These are phyloP conservation scores for Corchorus capsularis DNA, from an alignment of 345 rosid genomes.

Conservation along the genomic window DNA sequence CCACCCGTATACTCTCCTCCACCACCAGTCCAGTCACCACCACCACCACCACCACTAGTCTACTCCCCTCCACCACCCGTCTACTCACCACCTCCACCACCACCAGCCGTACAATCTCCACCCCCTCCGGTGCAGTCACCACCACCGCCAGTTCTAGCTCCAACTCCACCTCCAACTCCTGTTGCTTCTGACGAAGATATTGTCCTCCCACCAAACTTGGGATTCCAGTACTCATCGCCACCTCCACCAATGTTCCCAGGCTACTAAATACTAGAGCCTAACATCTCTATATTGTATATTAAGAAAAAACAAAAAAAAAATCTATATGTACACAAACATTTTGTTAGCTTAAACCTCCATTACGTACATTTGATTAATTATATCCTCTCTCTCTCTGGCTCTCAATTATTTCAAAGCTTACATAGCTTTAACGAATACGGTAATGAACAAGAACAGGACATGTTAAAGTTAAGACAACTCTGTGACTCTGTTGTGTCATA, in stretches of 20 bases:
- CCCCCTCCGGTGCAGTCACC: constrained; percentile 49
- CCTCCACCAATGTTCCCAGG: constrained; percentile 81
- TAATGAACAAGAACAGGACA: background rate
- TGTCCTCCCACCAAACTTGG: constrained; percentile 58
- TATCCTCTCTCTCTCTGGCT: background rate
- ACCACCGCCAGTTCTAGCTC: constrained; percentile 34
- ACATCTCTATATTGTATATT: constrained; percentile 1
- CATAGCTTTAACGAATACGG: background rate
- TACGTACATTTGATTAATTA: background rate
- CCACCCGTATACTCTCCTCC: constrained; percentile 13
- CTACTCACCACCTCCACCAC: constrained; percentile 29
- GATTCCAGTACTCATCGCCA: constrained; percentile 70
- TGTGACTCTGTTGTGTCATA: background rate
- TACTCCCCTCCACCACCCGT: constrained; percentile 28
- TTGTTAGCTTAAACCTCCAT: background rate
- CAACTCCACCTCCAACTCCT: constrained; percentile 27
- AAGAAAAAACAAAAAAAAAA: background rate
- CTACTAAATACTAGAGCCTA: constrained; percentile 39
- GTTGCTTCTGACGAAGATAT: constrained; percentile 30
- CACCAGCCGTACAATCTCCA: constrained; percentile 22
- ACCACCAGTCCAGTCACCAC: constrained; percentile 11
- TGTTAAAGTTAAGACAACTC: background rate
- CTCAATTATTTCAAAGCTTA: too few species aligned
- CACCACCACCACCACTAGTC: constrained; percentile 21
- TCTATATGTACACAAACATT: background rate